Evolutionary conservation across 495 filamentous ascomycete genomes (phyloP), one percentile per base, ranked within the genome.

Genomic region (Sordaria brevicollis): DNA sequence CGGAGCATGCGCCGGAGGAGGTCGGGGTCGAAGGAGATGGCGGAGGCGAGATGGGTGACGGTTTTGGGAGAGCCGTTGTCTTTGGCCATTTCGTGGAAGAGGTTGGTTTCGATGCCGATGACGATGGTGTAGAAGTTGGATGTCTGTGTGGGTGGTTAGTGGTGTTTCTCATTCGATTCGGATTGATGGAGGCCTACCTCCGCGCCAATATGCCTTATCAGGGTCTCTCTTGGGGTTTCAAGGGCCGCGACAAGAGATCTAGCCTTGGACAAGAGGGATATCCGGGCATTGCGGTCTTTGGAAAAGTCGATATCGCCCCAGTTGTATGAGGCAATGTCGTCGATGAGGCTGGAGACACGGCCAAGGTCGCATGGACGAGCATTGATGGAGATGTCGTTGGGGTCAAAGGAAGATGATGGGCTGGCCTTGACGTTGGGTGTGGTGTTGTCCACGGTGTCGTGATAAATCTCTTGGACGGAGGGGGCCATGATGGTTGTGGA

Each of bases 1-100:
- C 81, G 81, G 68, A 87, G 72, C 35, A 86, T 73, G 7, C 82
- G 81, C 4, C 74, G 19, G 17, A 76, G 69, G 13, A 65, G 21
- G 17, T 68, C 54, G 15, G 69, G 17, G 29, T 74, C 70, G 34
- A 75, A 70, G 21, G 65, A 68, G 1, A 75, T 17, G 5, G 36
- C 66, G 11, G 21, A 6, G 2, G 75, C 68, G 2, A 77, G 35
- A 11, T 68, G 70, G 10, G 9, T n/a, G 6, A 35, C 70, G 17
- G 67, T 70, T 67, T 73, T 76, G 5, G 75, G 54, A n/a, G 35
- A 34, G 15, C 68, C 71, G 10, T 39, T 41, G 17, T 73, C 25
- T n/a, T 67, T 67, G 19, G 66, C 71, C 57, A 76, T 36, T 38
- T 37, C 69, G 1, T 49, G 34, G 65, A 76, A 76, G 15, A 75